Evolutionary conservation across 2,329 filamentous ascomycete genomes (phyloP).

Genomic region (Setomelanomma holmii): DNA sequence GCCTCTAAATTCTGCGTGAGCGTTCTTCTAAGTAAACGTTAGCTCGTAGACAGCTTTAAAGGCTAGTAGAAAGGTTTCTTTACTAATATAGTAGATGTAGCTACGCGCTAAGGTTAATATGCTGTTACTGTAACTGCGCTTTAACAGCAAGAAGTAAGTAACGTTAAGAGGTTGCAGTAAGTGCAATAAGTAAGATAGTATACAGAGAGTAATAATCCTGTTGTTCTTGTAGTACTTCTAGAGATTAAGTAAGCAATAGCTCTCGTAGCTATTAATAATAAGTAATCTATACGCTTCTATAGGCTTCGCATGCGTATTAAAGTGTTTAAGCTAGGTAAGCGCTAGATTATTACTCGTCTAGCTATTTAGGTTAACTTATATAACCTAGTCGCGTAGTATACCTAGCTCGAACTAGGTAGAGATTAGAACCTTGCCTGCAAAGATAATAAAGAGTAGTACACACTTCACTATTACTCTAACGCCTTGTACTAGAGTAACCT

Average conservation of each 20-base stretch:
- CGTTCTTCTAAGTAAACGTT: slow-evolving; percentile 37
- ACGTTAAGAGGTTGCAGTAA: too few relatives aligned
- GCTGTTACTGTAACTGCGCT: too few relatives aligned
- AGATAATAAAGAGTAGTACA: slow-evolving; percentile 25
- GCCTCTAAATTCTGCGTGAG: slow-evolving; percentile 36
- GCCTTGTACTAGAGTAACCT: slow-evolving; percentile 25
- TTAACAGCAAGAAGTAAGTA: too few relatives aligned
- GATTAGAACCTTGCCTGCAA: too few relatives aligned
- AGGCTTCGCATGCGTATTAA: slow-evolving; percentile 43
- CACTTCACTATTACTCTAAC: slow-evolving; percentile 5
- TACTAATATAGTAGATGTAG: slow-evolving; percentile 39
- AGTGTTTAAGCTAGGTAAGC: slow-evolving; percentile 47
- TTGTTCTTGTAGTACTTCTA: too few relatives aligned
- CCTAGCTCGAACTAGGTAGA: too few relatives aligned
- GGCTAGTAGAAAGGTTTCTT: slow-evolving; percentile 26
- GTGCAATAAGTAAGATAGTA: too few relatives aligned
- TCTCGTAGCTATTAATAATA: too few relatives aligned
- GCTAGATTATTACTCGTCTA: slow-evolving; percentile 47
- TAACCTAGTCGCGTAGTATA: slow-evolving; percentile 34
- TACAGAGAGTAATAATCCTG: too few relatives aligned
- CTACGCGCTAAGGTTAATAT: too few relatives aligned
- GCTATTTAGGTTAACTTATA: slow-evolving; percentile 40
- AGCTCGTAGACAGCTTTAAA: slow-evolving; percentile 35
- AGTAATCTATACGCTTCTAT: too few relatives aligned
- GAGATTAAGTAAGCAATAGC: too few relatives aligned